Percentiles rank a stretch among this genome's conserved stretches.
phyloP scores from a whole-genome alignment of 441 rosid genomes.

The Eutrema salsugineum region DNA sequence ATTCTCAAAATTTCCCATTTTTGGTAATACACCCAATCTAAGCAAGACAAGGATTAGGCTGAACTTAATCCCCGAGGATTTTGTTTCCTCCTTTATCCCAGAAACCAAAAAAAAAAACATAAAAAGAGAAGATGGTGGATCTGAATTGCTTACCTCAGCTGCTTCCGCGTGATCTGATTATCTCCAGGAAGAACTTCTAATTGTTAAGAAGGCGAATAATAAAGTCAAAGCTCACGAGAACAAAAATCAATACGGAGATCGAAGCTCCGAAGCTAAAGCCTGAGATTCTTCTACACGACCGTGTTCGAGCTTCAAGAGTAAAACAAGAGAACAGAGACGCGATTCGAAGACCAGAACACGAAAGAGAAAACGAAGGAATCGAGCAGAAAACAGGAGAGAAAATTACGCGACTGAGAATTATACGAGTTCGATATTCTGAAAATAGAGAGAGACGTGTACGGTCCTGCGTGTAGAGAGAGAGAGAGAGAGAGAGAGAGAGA shows the following conservation, averaged over 20 bases:
- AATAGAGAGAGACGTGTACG: conserved; percentile 29
- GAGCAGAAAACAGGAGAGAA: neutral
- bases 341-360: neutral
- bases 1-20: neutral
- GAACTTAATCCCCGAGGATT: neutral
- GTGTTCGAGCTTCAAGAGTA: neutral
- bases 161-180: neutral
- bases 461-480: neutral
- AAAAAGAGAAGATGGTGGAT: neutral
- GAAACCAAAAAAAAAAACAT: neutral
- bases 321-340: neutral
- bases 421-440: conserved; percentile 19
- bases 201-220: neutral
- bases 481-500: neutral
- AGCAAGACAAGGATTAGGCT: conserved; percentile 1
- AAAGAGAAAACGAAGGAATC: conserved; percentile 1
- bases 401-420: conserved; percentile 7
- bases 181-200: neutral
- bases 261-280: conserved; percentile 10
- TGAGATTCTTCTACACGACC: neutral
- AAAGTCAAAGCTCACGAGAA: neutral
- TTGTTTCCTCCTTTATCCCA: neutral
- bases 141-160: conserved; percentile 17
- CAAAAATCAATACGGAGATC: neutral
- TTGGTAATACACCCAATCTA: neutral